Conservation (phyloP, 1,139 yeast genomes). For the Debaryomyces subglobosus region DNA sequence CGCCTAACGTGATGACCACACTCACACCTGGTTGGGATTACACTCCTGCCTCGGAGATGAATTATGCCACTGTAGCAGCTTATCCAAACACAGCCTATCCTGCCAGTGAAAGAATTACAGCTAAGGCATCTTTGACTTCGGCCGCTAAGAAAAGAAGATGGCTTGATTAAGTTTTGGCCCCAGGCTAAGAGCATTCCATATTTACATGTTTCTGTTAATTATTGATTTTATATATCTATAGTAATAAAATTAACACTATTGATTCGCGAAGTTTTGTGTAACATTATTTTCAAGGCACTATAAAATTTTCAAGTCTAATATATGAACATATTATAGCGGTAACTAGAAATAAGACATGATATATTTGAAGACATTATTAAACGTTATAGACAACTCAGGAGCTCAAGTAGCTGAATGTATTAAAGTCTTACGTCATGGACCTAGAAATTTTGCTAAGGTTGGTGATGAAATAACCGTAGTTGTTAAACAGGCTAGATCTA, state of each 20-base stretch:
- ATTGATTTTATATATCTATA: neutral
- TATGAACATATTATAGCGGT: neutral
- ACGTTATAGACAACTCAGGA: slow-evolving; percentile 93
- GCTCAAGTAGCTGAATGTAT: slow-evolving; percentile 96
- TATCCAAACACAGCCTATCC: slow-evolving; percentile 57
- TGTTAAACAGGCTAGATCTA: slow-evolving; percentile 86
- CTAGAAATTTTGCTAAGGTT: slow-evolving; percentile 77
- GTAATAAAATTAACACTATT: neutral
- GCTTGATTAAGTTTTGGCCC: slow-evolving; percentile 21
- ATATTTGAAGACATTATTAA: slow-evolving; percentile 82
- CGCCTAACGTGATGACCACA: slow-evolving; percentile 60
- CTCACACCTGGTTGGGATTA: slow-evolving; percentile 85
- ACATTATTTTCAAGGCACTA: neutral
- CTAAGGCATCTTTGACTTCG: slow-evolving; percentile 40
- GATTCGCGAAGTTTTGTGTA: slow-evolving; percentile 4
- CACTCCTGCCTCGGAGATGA: slow-evolving; percentile 61
- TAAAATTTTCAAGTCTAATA: slow-evolving; percentile 3
- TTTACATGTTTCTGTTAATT: neutral
- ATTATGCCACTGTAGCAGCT: slow-evolving; percentile 70
- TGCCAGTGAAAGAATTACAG: slow-evolving; percentile 43
- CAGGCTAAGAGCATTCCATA: neutral
- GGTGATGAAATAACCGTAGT: slow-evolving; percentile 96
- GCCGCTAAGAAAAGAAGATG: slow-evolving; percentile 44
- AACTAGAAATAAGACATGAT: slow-evolving; percentile 54
- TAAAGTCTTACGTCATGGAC: slow-evolving; percentile 89